phyloP scores from a whole-genome alignment of 139 green algal species.

The Chlorella sp. region DNA sequence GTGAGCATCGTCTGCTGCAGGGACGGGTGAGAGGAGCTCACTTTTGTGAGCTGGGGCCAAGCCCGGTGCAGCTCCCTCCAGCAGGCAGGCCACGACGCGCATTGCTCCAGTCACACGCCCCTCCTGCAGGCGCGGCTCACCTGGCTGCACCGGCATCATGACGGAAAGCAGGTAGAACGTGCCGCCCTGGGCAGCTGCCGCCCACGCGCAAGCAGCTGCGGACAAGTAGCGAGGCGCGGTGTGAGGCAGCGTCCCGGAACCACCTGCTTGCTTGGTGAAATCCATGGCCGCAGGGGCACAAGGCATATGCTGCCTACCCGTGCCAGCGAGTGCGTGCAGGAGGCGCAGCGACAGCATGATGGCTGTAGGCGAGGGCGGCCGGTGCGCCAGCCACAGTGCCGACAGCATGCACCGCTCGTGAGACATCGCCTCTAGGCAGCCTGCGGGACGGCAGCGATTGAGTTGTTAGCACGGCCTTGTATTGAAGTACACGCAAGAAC shows the following conservation, averaged over 20 bases:
- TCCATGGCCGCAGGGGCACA: no score
- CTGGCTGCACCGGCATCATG: conserved; percentile 57
- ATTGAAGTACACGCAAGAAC: neutral
- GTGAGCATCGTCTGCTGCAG: no score
- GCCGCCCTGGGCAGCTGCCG: conserved; percentile 63
- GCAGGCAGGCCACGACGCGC: neutral
- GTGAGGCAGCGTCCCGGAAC: no score
- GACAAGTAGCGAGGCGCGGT: no score
- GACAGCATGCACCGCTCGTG: conserved; percentile 51
- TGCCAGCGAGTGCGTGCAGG: conserved; percentile 56
- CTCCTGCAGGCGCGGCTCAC: neutral
- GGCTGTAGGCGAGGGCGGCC: conserved; percentile 34
- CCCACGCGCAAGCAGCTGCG: conserved; percentile 50
- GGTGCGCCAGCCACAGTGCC: conserved; percentile 66
- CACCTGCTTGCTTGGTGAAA: no score
- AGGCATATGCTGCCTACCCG: no score
- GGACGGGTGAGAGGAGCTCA: no score
- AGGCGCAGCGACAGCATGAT: conserved; percentile 60
- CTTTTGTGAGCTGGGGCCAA: no score
- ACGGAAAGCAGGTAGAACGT: conserved; percentile 75
- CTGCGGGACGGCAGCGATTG: conserved; percentile 5
- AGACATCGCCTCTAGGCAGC: conserved; percentile 67
- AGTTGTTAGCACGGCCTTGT: neutral
- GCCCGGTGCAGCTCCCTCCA: no score
- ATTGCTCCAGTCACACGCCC: neutral